Conservation (phyloP, 306 rosid species). For the Cucumis melo region DNA sequence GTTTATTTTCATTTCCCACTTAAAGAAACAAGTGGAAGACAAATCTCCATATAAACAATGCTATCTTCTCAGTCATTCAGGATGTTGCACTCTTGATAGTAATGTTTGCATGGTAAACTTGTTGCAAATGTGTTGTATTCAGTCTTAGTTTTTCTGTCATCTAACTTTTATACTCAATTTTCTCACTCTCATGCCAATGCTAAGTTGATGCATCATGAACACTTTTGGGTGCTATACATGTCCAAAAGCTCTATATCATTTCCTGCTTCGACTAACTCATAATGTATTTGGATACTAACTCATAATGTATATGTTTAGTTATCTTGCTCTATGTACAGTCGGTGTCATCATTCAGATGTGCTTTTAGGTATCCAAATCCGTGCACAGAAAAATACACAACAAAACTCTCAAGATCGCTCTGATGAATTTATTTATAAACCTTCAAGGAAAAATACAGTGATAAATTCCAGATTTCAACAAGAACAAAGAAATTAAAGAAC, state of each 20-base stretch:
- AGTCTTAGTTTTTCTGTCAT: background rate
- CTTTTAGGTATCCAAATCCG: no score
- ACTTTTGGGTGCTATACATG: background rate
- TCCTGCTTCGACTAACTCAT: background rate
- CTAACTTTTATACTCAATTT: background rate
- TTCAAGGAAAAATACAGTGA: no score
- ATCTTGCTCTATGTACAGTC: background rate
- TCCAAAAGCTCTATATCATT: background rate
- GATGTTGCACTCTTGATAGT: background rate
- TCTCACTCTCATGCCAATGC: background rate
- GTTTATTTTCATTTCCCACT: background rate
- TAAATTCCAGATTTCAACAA: no score
- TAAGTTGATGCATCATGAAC: background rate
- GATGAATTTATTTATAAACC: no score
- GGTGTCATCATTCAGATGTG: background rate
- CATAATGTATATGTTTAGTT: background rate
- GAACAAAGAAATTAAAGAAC: no score
- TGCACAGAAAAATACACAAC: no score
- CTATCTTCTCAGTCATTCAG: background rate
- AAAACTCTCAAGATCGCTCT: no score
- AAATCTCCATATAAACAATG: background rate
- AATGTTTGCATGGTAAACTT: background rate
- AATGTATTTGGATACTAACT: background rate
- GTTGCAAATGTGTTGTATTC: background rate
- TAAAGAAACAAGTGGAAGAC: background rate